These are phyloP conservation scores for Fagus crenata DNA, from an alignment of 306 rosid species.

Conservation along the genomic window DNA sequence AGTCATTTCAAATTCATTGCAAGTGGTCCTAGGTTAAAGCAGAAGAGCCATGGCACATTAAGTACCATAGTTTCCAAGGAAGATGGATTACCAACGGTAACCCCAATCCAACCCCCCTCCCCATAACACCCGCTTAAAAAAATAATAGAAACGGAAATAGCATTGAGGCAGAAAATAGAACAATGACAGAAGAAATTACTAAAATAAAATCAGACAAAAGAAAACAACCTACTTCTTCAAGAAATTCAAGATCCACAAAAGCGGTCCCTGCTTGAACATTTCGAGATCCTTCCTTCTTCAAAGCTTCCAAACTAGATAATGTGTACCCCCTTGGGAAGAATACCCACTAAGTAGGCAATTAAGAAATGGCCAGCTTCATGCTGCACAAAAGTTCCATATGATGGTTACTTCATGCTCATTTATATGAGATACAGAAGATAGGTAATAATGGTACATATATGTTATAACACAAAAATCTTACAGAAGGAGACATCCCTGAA, in stretches of 20 bases:
- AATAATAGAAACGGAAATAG: not conserved
- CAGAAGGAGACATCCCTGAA: not conserved
- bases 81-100: not conserved
- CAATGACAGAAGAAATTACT: not conserved
- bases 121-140: not conserved
- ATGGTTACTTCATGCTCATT: constrained; percentile 24
- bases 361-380: constrained; percentile 98
- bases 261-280: constrained; percentile 96
- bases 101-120: not conserved
- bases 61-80: not conserved
- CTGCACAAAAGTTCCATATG: constrained; percentile 48
- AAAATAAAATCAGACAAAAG: not conserved
- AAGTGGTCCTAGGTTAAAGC: not conserved
- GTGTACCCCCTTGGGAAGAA: constrained; percentile 85
- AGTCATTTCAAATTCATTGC: not conserved
- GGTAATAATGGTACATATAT: not conserved
- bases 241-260: constrained; percentile 85
- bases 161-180: not conserved
- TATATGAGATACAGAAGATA: constrained; percentile 6
- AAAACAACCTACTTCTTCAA: constrained; percentile 66
- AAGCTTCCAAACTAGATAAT: constrained; percentile 76
- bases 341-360: constrained; percentile 81
- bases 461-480: not conserved
- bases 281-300: constrained; percentile 82
- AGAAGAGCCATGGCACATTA: not conserved